Percentiles rank a stretch among this genome's conserved stretches.
Conservation (phyloP, 2,329 filamentous ascomycete species). For the Xylaria sp. region DNA sequence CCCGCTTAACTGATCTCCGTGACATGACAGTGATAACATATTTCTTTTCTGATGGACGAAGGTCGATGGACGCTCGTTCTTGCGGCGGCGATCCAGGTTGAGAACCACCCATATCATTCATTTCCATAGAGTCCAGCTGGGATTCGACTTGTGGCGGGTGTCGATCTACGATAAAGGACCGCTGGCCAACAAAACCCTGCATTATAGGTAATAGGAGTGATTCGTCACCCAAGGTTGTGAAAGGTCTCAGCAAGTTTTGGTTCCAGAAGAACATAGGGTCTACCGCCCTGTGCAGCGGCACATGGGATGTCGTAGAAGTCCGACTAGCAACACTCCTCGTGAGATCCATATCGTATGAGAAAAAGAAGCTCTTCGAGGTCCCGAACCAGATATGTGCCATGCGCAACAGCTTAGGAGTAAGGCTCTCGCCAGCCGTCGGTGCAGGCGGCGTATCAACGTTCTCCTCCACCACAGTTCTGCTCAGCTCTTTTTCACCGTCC, state of each 20-base stretch:
- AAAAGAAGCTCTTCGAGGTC: conserved; percentile 87
- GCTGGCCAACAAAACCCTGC: conserved; percentile 93
- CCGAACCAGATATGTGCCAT: conserved; percentile 88
- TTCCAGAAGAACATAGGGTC: conserved; percentile 95
- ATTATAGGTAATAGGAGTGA: conserved; percentile 81
- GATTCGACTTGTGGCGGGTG: conserved; percentile 65
- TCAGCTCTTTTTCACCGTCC: conserved; percentile 44
- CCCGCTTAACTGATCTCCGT: conserved; percentile 84
- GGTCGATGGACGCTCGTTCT: conserved; percentile 44
- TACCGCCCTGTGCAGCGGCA: conserved; percentile 76
- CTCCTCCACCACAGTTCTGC: conserved; percentile 44
- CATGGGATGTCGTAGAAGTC: conserved; percentile 56
- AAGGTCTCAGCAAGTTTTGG: conserved; percentile 74
- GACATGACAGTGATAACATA: conserved; percentile 92
- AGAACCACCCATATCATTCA: conserved; percentile 43
- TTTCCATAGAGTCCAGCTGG: conserved; percentile 48
- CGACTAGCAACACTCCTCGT: conserved; percentile 69
- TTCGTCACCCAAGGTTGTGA: conserved; percentile 78
- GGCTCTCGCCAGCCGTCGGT: conserved; percentile 56
- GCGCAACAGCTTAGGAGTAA: conserved; percentile 85
- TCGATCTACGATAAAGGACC: conserved; percentile 77
- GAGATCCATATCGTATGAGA: conserved; percentile 93
- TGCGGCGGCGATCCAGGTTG: conserved; percentile 32
- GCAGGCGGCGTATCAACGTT: conserved; percentile 41
- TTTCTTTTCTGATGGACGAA: conserved; percentile 60